These are phyloP conservation scores for Blastomyces emzantsi DNA, from an alignment of 2,329 filamentous ascomycete species.

Conservation along the genomic window DNA sequence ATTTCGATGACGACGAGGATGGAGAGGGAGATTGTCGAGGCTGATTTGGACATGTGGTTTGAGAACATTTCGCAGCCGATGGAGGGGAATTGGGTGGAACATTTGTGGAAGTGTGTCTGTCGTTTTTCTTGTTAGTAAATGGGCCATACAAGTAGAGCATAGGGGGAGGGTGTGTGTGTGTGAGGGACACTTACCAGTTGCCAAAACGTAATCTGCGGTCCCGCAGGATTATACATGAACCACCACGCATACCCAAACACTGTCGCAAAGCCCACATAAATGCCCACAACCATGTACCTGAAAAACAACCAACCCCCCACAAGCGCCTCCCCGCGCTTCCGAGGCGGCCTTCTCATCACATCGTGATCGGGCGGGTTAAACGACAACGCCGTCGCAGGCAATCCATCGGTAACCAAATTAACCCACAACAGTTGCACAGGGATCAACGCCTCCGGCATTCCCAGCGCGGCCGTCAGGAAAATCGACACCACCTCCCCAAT, in stretches of 20 bases:
- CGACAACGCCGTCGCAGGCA: constrained; percentile 88
- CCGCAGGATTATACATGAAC: constrained; percentile 92
- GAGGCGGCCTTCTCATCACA: constrained; percentile 86
- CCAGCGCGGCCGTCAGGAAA: constrained; percentile 89
- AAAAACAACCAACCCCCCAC: constrained; percentile 96
- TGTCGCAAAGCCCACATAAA: constrained; percentile 87
- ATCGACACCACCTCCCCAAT: constrained; percentile 99
- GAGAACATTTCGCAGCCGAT: constrained; percentile 90
- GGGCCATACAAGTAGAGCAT: background rate
- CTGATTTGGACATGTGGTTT: constrained; percentile 76
- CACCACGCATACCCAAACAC: constrained; percentile 99
- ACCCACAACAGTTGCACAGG: constrained; percentile 98
- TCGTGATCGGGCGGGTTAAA: constrained; percentile 99
- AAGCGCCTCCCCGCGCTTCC: constrained; percentile 85
- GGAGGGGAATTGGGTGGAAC: constrained; percentile 72
- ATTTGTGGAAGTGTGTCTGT: constrained; percentile 81
- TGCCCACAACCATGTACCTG: constrained; percentile 92
- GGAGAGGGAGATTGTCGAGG: constrained; percentile 86
- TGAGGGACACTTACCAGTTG: constrained; percentile 52
- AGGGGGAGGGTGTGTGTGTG: background rate
- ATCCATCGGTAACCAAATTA: constrained; percentile 93
- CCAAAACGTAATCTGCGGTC: constrained; percentile 83
- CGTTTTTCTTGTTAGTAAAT: constrained; percentile 4
- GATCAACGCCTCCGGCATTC: constrained; percentile 95
- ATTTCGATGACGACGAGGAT: constrained; percentile 96